Conservation (phyloP, 2,329 filamentous ascomycete genomes). For the Calonectria hawksworthii region DNA sequence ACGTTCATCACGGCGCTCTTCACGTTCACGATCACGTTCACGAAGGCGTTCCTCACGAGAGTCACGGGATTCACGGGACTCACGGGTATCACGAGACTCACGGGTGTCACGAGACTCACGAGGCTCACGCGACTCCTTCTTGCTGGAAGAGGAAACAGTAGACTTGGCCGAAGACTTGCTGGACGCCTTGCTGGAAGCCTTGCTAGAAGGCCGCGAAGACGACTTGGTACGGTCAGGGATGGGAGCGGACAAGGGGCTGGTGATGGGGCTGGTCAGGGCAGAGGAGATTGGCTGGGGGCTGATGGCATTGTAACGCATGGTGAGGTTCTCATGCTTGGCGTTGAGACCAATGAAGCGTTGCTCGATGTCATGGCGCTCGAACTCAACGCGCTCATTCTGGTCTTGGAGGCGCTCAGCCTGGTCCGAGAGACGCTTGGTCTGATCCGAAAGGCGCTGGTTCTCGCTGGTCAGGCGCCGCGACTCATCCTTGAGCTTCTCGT, state of each 20-base stretch:
- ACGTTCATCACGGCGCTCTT: background rate
- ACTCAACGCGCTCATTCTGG: constrained; percentile 45
- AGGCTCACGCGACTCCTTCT: constrained; percentile 43
- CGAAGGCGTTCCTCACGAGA: constrained; percentile 41
- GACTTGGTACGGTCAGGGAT: constrained; percentile 46
- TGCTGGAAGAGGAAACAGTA: constrained; percentile 38
- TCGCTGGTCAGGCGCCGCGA: constrained; percentile 24
- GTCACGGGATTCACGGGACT: constrained; percentile 26
- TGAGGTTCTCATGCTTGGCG: constrained; percentile 48
- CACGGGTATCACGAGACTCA: constrained; percentile 12
- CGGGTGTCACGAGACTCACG: constrained; percentile 23
- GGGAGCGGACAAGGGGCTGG: constrained; percentile 39
- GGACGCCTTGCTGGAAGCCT: constrained; percentile 48
- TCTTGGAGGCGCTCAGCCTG: constrained; percentile 35
- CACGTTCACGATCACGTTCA: constrained; percentile 32
- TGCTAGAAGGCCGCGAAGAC: constrained; percentile 46
- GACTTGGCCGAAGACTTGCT: constrained; percentile 37
- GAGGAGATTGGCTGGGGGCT: constrained; percentile 39
- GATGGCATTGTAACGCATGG: constrained; percentile 47
- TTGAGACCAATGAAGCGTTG: constrained; percentile 45
- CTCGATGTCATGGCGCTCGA: constrained; percentile 47
- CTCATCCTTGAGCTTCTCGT: constrained; percentile 42
- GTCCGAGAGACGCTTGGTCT: constrained; percentile 34
- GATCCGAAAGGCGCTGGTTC: constrained; percentile 38
- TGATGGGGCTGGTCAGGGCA: constrained; percentile 43